Percentiles rank a stretch among this genome's conserved stretches.
These are phyloP conservation scores for Kodamaea alishanica DNA, from an alignment of 1,139 yeast species.

Conservation along the genomic window DNA sequence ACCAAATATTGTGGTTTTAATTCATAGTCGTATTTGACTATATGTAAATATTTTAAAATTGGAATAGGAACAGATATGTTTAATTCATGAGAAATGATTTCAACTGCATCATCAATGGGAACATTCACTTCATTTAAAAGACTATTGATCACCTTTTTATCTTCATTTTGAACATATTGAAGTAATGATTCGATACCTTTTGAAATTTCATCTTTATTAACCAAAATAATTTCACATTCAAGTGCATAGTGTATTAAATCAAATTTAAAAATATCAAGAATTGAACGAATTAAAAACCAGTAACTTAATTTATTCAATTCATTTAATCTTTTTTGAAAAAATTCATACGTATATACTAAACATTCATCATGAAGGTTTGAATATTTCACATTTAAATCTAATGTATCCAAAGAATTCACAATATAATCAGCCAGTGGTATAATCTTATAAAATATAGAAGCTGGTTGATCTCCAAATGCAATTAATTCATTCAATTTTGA, in stretches of 20 bases:
- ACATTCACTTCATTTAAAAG: not conserved
- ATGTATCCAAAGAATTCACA: conserved; percentile 29
- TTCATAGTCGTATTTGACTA: conserved; percentile 43
- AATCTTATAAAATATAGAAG: conserved; percentile 56
- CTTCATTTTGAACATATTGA: conserved; percentile 11
- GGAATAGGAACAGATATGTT: conserved; percentile 54
- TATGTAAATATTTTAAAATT: conserved; percentile 46
- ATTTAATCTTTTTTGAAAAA: conserved; percentile 8
- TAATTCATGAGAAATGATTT: conserved; percentile 19
- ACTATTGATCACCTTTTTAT: too few species aligned
- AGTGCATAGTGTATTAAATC: conserved; percentile 41
- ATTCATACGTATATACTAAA: conserved; percentile 13
- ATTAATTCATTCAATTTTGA: conserved; percentile 28
- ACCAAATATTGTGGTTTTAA: conserved; percentile 46
- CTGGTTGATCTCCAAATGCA: conserved; percentile 69
- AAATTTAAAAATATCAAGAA: conserved; percentile 26
- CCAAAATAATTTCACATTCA: conserved; percentile 21
- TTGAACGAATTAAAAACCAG: conserved; percentile 26
- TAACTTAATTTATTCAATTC: conserved; percentile 14
- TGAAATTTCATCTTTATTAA: conserved; percentile 18
- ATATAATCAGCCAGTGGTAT: conserved; percentile 19
- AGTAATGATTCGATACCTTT: conserved; percentile 14
- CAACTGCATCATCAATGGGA: conserved; percentile 6
- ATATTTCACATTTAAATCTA: conserved; percentile 44
- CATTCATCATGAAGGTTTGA: conserved; percentile 47